These are phyloP conservation scores for Coelastrella sp. DNA, from an alignment of 139 green algal genomes.

Conservation along the genomic window DNA sequence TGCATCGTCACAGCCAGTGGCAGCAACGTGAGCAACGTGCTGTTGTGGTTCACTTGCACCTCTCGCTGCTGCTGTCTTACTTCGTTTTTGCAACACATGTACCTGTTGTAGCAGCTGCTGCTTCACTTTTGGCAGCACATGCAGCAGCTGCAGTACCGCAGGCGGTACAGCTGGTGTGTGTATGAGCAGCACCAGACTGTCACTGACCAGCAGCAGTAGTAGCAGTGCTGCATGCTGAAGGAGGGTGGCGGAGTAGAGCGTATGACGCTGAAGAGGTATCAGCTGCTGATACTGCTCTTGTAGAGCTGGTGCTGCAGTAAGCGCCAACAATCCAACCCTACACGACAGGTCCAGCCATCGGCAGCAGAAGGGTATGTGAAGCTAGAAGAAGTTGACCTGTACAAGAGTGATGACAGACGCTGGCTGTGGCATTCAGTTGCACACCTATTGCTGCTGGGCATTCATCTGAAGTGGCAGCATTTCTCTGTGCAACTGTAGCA, in stretches of 20 bases:
- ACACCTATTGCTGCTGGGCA: neutral
- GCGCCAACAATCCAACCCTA: neutral
- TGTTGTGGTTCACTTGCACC: neutral
- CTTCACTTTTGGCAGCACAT: conserved; percentile 2
- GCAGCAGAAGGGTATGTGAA: too few species aligned
- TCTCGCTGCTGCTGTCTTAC: neutral
- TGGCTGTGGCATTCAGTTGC: neutral
- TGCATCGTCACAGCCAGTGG: too few species aligned
- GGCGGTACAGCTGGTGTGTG: neutral
- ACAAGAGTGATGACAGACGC: neutral
- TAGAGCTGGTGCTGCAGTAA: neutral
- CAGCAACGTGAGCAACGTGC: too few species aligned
- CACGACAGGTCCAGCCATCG: too few species aligned
- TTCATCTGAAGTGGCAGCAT: too few species aligned
- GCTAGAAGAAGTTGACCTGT: too few species aligned
- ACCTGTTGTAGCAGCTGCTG: conserved; percentile 21
- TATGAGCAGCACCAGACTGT: conserved; percentile 12
- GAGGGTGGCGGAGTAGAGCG: neutral
- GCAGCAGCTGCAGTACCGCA: conserved; percentile 7
- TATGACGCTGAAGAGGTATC: neutral
- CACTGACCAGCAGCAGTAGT: conserved; percentile 18
- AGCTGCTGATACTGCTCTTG: conserved; percentile 1
- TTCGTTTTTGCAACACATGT: neutral
- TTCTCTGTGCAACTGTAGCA: too few species aligned
- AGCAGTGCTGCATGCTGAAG: conserved; percentile 32